Evolutionary conservation across 164 flowering plant species (phyloP).

Genomic region (Magnolia kwangsiensis): DNA sequence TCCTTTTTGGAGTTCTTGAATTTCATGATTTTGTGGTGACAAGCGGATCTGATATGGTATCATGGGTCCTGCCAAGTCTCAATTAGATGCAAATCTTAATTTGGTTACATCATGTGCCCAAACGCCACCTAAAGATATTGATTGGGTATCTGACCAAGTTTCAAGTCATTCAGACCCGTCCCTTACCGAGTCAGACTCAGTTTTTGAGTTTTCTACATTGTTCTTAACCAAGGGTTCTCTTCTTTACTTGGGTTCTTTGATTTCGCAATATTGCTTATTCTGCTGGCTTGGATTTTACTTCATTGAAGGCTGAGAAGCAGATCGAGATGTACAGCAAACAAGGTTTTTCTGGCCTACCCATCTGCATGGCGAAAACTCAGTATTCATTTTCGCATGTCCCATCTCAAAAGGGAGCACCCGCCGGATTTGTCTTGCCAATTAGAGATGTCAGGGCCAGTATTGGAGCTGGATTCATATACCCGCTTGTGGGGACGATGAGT

Average conservation of each 20-base stretch:
- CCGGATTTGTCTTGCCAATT: conserved; percentile 76
- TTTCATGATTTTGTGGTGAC: background rate
- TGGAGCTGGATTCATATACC: conserved; percentile 98
- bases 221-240: background rate
- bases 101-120: background rate
- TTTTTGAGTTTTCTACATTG: background rate
- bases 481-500: conserved; percentile 95
- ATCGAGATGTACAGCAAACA: conserved; percentile 88
- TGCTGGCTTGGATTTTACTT: conserved; percentile 5
- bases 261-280: background rate
- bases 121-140: background rate
- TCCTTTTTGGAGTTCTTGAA: background rate
- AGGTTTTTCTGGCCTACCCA: conserved; percentile 83
- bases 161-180: background rate
- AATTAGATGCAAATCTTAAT: background rate
- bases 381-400: conserved; percentile 88
- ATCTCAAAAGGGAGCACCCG: conserved; percentile 81
- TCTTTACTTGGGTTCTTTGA: background rate
- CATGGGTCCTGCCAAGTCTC: background rate
- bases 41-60: background rate
- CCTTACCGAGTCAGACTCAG: background rate
- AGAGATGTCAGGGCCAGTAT: conserved; percentile 93
- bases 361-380: conserved; percentile 99
- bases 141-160: background rate
- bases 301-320: conserved; percentile 86